Base-by-base conservation (phyloP, 345 rosid species). In the Corchorus capsularis region DNA sequence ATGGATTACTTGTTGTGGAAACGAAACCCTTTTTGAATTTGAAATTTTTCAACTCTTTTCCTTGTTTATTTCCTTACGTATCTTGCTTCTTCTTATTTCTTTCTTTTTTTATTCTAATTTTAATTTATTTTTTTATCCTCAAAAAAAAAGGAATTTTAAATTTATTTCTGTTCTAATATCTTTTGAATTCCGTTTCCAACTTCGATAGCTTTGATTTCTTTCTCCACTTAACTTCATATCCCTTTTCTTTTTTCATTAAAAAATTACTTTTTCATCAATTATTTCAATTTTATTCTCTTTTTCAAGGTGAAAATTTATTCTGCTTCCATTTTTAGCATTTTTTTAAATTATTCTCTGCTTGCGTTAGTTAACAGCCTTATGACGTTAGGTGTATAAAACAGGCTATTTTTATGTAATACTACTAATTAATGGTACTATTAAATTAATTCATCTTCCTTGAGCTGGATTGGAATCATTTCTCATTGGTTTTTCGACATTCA, bases 131-230 rank as follows among this genome's bases (percentile, higher is more conserved):
- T 27, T 27, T 27, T 27, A 27, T 27, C 27, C 27, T 1, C 27
- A 27, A 27, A 27, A 27, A 27, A 27, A n/a, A n/a, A n/a, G n/a
- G n/a, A n/a, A 27, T 27, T 27, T 27, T 27, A 27, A 27, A 27
- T 27, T 27, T 27, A 7, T 20, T 0, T 64, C 17, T 14, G 4
- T 15, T 16, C 41, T 2, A n/a, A n/a, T n/a, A 43, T 45, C 22
- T 45, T 12, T 20, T 39, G n/a, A 45, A 43, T 22, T 67, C 56
- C 56, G n/a, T 47, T 67, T 47, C 71, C 19, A 46, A 46, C 55
- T 67, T 67, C 47, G 55, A 22, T 67, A 46, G 56, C 71, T 67
- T 12, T 27, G 11, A 45, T 65, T 19, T 45, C 71, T 45, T 45
- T 66, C 71, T 64, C 13, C 13, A 11, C 27, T 11, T 45, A 9